phyloP scores from a whole-genome alignment of 768 basidiomycete species.

The Russula brevipes region DNA sequence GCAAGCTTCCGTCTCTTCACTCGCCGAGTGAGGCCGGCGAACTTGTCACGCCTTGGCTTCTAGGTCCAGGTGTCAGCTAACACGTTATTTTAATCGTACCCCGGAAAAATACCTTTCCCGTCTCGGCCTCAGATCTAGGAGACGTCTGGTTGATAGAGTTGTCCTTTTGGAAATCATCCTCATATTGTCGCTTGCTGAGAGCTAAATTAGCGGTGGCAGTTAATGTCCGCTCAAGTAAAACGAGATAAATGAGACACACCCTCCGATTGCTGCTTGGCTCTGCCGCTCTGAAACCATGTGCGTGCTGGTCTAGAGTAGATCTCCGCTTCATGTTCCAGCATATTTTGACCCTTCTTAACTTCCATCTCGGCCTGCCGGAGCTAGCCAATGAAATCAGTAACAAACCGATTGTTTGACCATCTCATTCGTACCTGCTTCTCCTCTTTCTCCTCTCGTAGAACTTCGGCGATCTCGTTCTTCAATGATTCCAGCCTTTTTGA shows the following conservation, averaged over 20 bases:
- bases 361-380: conserved; percentile 94
- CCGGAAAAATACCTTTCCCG: conserved; percentile 30
- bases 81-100: background rate
- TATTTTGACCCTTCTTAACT: conserved; percentile 87
- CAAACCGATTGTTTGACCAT: conserved; percentile 7
- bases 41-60: conserved; percentile 72
- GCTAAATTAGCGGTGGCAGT: conserved; percentile 39
- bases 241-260: conserved; percentile 40
- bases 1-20: conserved; percentile 86
- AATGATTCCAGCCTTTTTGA: conserved; percentile 59
- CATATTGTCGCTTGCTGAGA: conserved; percentile 70
- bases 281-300: conserved; percentile 95
- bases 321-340: conserved; percentile 89
- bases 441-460: conserved; percentile 89
- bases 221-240: conserved; percentile 1
- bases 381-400: conserved; percentile 37
- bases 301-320: conserved; percentile 90
- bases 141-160: conserved; percentile 38
- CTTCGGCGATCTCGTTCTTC: conserved; percentile 70
- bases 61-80: conserved; percentile 2
- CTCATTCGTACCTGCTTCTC: conserved; percentile 69
- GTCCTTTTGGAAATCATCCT: conserved; percentile 42
- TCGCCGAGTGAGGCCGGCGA: conserved; percentile 79
- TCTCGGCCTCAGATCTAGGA: conserved; percentile 29
- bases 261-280: conserved; percentile 76